Conservation (phyloP, 2,329 filamentous ascomycete species). For the Aspergillus tamarii region DNA sequence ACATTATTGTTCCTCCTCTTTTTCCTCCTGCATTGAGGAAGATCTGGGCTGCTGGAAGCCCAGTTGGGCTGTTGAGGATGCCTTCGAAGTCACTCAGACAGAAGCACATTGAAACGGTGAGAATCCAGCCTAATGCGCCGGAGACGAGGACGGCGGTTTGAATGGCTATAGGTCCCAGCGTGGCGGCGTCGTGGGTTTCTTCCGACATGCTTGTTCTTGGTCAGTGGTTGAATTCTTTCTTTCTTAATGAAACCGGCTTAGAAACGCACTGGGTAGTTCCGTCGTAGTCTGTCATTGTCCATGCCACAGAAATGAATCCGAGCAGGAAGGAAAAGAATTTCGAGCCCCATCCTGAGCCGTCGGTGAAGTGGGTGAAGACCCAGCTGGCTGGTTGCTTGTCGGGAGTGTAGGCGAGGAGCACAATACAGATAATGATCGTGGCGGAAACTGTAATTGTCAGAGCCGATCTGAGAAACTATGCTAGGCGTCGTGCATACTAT, state of each 20-base stretch:
- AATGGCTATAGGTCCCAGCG: constrained; percentile 63
- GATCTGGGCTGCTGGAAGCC: constrained; percentile 62
- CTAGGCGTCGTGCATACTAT: constrained; percentile 48
- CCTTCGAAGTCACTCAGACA: constrained; percentile 61
- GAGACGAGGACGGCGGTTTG: constrained; percentile 62
- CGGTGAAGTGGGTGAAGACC: constrained; percentile 64
- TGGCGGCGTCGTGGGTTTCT: constrained; percentile 66
- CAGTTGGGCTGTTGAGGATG: constrained; percentile 61
- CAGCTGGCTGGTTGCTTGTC: constrained; percentile 61
- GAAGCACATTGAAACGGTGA: constrained; percentile 67
- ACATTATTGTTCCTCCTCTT: constrained; percentile 62
- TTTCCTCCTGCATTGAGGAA: constrained; percentile 64
- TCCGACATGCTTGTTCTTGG: constrained; percentile 59
- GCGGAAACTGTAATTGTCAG: constrained; percentile 51
- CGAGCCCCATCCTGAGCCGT: constrained; percentile 66
- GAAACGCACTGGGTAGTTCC: constrained; percentile 64
- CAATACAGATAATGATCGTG: constrained; percentile 63
- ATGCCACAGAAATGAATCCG: constrained; percentile 51
- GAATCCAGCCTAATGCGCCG: constrained; percentile 62
- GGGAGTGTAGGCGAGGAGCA: constrained; percentile 61
- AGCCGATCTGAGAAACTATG: not conserved
- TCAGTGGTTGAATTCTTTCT: not conserved
- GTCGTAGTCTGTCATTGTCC: constrained; percentile 71
- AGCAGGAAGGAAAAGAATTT: constrained; percentile 65
- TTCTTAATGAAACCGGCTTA: not conserved